These are phyloP conservation scores for Hypoxylon sp. DNA, from an alignment of 2,329 filamentous ascomycete genomes.

Conservation along the genomic window DNA sequence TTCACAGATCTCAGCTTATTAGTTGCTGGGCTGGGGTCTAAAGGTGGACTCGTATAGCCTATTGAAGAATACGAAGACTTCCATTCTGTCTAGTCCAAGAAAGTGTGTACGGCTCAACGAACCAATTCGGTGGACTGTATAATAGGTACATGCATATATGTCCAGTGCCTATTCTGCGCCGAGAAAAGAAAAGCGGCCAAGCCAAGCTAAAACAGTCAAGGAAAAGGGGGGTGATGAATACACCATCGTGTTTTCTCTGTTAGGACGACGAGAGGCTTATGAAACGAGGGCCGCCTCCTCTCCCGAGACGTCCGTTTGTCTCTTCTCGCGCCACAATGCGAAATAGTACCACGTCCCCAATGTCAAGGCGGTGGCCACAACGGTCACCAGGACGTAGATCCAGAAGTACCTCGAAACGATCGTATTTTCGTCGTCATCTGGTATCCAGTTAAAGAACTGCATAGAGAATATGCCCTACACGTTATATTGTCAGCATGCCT, in stretches of 20 bases:
- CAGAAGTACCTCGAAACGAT: constrained; percentile 36
- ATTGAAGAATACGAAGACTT: no score
- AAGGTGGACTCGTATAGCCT: no score
- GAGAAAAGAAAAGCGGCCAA: no score
- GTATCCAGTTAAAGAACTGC: constrained; percentile 40
- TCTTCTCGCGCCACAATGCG: background rate
- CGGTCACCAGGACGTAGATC: constrained; percentile 32
- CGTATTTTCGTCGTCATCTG: background rate
- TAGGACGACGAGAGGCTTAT: background rate
- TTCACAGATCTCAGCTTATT: background rate
- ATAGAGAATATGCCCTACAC: constrained; percentile 40
- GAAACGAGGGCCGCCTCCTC: background rate
- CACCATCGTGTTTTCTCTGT: no score
- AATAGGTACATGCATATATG: no score
- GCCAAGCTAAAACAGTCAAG: no score
- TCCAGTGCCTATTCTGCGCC: no score
- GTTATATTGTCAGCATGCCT: background rate
- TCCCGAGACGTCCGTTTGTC: background rate
- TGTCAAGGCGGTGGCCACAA: constrained; percentile 14
- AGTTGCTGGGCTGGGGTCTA: background rate
- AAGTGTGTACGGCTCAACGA: no score
- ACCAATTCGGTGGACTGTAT: no score
- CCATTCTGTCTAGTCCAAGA: no score
- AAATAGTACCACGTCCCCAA: constrained; percentile 30
- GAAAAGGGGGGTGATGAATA: no score